Base-by-base conservation (phyloP, 495 filamentous ascomycete species). In the Daldinia concentrica region DNA sequence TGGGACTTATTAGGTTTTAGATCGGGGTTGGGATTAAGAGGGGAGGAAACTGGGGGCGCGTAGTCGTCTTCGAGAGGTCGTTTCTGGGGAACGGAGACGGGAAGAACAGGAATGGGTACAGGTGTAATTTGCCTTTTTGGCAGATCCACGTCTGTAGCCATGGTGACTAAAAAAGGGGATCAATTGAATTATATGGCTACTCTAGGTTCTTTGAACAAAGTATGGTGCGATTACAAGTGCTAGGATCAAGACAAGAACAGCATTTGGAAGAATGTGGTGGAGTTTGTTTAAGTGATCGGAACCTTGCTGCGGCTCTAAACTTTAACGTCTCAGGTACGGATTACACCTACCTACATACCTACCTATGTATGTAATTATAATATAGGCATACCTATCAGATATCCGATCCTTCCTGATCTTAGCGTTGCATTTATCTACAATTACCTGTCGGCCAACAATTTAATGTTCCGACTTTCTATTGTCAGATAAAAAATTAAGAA, bases 41-140 rank as follows among this genome's bases (percentile, higher is more conserved):
- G 88, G 12, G 88, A 90, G 1, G 88, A 83, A 8, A 90, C 82
- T 1, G 88, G 80, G 3, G 88, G 88, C 62, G 79, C 80, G 71
- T 87, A 82, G 73, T 86, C 83, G 55, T 87, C 84, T 26, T 83
- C 79, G 67, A 80, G 82, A 58, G 79, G 76, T 62, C 84, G 85
- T 74, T 90, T 91, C 71, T 88, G 86, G 1, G 89, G 89, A 45
- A 90, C 79, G 51, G 86, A 79, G 55, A 79, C 68, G 12, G 76
- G 60, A 68, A 79, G 62, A 43, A 75, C 52, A 36, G 75, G 70
- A 4, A 68, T n/a, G n/a, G 74, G 74, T 3, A 81, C 74, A 36
- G 79, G 83, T 6, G 79, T 85, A 17, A 72, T 68, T 76, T 84
- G 81, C 54, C 81, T 68, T 58, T 79, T 78, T 48, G 82, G 81